A percentile compares a stretch with the other conserved stretches of the same genome.
Conservation (phyloP, 768 basidiomycete genomes). For the Trametes elegans region DNA sequence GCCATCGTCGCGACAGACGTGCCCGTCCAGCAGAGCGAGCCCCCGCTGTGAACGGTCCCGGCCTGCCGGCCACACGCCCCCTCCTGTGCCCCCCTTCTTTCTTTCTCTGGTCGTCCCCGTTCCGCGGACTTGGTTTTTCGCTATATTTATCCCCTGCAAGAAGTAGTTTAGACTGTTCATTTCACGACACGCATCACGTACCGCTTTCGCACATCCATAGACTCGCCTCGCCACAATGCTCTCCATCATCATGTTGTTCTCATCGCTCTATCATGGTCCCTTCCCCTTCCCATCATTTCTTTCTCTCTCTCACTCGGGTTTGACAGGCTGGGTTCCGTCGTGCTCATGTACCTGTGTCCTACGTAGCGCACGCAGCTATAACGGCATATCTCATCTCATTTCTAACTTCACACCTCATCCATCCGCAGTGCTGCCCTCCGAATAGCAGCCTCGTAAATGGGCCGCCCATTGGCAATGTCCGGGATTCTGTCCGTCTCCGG, state of each 20-base stretch:
- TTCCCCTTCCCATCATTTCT: too few relatives aligned
- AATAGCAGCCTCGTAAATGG: neutral
- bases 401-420: too few relatives aligned
- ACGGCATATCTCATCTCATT: too few relatives aligned
- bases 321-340: too few relatives aligned
- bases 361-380: too few relatives aligned
- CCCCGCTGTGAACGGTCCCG: constrained; percentile 2
- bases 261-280: too few relatives aligned
- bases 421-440: neutral
- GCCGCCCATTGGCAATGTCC: neutral
- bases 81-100: neutral
- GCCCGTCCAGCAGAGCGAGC: constrained; percentile 17
- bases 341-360: too few relatives aligned
- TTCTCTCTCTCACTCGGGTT: too few relatives aligned
- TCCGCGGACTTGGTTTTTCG: neutral
- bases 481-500: neutral
- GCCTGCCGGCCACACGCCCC: neutral
- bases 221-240: neutral
- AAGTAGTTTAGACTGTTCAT: neutral
- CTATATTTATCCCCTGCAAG: neutral
- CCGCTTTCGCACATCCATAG: constrained; percentile 3
- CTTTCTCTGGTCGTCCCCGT: neutral
- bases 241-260: neutral
- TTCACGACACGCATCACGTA: neutral
- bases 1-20: constrained; percentile 49